phyloP scores from a whole-genome alignment of 495 filamentous ascomycete species.

The Neohortaea acidophila region DNA sequence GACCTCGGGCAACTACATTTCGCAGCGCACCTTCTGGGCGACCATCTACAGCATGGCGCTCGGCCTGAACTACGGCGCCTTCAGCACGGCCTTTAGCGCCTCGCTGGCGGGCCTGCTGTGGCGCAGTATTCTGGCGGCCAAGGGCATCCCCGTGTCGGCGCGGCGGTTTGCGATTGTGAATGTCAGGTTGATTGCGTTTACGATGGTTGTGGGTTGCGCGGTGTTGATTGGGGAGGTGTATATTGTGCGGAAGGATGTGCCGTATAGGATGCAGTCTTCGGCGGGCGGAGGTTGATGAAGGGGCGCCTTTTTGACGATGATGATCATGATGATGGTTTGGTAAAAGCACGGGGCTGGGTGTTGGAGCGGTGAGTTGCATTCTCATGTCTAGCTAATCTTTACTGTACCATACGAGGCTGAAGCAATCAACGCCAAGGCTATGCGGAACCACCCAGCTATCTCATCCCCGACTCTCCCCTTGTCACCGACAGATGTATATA shows the following conservation, averaged over 20 bases:
- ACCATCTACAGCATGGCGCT: slow-evolving; percentile 53
- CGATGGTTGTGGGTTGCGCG: slow-evolving; percentile 46
- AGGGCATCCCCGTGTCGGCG: slow-evolving; percentile 42
- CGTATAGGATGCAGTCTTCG: too few species aligned
- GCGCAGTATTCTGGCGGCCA: slow-evolving; percentile 47
- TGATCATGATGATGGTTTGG: too few species aligned
- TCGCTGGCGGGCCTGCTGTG: slow-evolving; percentile 51
- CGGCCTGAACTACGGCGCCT: slow-evolving; percentile 50
- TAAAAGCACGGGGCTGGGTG: too few species aligned
- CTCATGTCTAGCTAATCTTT: too few species aligned
- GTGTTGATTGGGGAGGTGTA: slow-evolving; percentile 47
- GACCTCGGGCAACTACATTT: slow-evolving; percentile 28
- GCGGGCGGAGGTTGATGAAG: too few species aligned
- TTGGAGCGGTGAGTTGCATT: too few species aligned
- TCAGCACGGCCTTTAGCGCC: slow-evolving; percentile 50
- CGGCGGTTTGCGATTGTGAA: slow-evolving; percentile 49
- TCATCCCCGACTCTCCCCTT: too few species aligned
- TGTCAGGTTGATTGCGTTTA: slow-evolving; percentile 48
- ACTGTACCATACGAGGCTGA: too few species aligned
- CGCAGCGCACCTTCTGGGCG: slow-evolving; percentile 47
- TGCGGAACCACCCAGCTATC: too few species aligned
- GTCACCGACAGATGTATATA: too few species aligned
- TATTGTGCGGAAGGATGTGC: slow-evolving; percentile 25
- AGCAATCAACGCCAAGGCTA: too few species aligned
- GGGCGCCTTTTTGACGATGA: too few species aligned